These are phyloP conservation scores for Quambalaria eucalypti DNA, from an alignment of 1,284 basidiomycete species.

Conservation along the genomic window DNA sequence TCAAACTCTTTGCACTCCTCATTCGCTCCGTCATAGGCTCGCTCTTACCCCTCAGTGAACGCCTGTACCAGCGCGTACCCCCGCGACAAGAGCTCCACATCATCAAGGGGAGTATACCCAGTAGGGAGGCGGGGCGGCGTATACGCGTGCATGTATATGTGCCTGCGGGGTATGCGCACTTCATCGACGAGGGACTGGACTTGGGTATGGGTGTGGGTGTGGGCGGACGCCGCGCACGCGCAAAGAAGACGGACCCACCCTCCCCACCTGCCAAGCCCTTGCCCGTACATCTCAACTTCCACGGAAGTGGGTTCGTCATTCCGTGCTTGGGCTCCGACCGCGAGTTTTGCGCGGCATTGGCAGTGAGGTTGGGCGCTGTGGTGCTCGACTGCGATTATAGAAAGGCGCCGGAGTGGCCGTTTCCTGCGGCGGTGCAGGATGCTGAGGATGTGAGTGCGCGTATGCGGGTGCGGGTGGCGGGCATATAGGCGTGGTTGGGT, in stretches of 20 bases:
- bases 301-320: constrained; percentile 23
- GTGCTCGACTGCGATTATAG: constrained; percentile 38
- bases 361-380: constrained; percentile 8
- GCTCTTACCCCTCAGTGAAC: not conserved
- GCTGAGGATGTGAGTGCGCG: constrained; percentile 16
- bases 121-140: not conserved
- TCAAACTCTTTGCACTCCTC: not conserved
- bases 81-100: not conserved
- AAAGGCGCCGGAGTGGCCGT: constrained; percentile 39
- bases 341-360: constrained; percentile 13
- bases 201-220: too few species aligned
- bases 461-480: not conserved
- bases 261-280: not conserved
- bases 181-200: too few species aligned
- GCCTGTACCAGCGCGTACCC: not conserved
- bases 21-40: not conserved
- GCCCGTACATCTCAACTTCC: constrained; percentile 19
- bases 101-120: not conserved
- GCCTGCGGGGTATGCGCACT: too few species aligned
- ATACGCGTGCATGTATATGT: not conserved
- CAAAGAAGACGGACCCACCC: too few species aligned
- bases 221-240: too few species aligned
- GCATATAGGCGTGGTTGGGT: too few species aligned
- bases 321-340: constrained; percentile 20
- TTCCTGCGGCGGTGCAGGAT: constrained; percentile 26